Base-by-base conservation (phyloP, 1,139 yeast genomes). In the Pichia sp. region DNA sequence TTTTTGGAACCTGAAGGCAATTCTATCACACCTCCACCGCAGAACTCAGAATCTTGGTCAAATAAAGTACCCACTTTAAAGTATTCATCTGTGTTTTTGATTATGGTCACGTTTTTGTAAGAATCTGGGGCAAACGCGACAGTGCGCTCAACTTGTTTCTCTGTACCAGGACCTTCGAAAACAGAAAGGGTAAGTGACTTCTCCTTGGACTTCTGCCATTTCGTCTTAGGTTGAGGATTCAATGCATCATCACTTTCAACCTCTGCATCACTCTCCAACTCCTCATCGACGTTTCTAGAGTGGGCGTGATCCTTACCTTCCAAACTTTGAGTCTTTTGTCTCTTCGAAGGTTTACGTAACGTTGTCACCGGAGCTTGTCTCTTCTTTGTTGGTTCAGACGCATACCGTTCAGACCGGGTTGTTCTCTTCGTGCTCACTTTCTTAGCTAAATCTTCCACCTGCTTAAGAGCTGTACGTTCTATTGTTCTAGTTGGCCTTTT, bases 1-100 rank as follows among this genome's bases (percentile, higher is more conserved):
- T 86, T 86, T 33, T 64, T 64, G 1, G 85, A 84, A 12, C 74
- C 77, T 3, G 67, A 58, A 0, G 91, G 86, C 20, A 87, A 61
- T 37, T 74, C 74, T 40, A 87, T 64, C 46, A 85, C 64, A 2
- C 96, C 96, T 22, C 85, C 76, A 0, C 94, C 94, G 36, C 81
- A 72, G 44, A 70, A 72, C 29, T 77, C 81, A 33, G 71, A 67
- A 48, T 81, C 77, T 39, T 73, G 71, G 47, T 79, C 80, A 48
- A 83, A 86, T 34, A 85, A 62, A 10, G 80, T 71, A 0, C 84
- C 82, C 15, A 85, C 64, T 37, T 71, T 64, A 53, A 75, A 83
- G 39, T 72, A 67, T 38, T 81, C 85, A 25, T 69, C 64, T 1
- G 63, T 64, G 10, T 67, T 64, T 8, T 59, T 58, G n/a, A 68